These are phyloP conservation scores for Aspergillus campestris DNA, from an alignment of 495 filamentous ascomycete genomes.

Conservation along the genomic window DNA sequence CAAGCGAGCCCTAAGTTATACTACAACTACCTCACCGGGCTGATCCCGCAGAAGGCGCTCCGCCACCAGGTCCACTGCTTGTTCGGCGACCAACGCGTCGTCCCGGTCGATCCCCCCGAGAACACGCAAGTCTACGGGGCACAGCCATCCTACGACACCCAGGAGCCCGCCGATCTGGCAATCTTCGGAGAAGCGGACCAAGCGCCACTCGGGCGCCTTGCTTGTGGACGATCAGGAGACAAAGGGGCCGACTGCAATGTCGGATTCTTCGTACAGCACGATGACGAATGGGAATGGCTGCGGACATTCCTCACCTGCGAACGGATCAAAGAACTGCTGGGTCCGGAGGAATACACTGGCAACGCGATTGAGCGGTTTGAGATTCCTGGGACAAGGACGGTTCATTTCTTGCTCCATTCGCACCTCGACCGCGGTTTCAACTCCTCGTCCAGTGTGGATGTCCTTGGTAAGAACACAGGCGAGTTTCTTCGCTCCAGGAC, in stretches of 20 bases:
- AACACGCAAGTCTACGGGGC: slow-evolving; percentile 8
- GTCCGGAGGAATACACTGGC: slow-evolving; percentile 19
- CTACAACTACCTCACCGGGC: slow-evolving; percentile 11
- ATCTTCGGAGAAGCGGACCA: slow-evolving; percentile 17
- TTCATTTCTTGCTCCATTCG: slow-evolving; percentile 38
- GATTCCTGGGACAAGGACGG: slow-evolving; percentile 10
- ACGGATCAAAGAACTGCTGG: slow-evolving; percentile 22
- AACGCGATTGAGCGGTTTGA: slow-evolving; percentile 32
- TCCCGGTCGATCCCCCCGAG: slow-evolving; percentile 4
- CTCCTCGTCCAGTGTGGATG: slow-evolving; percentile 26
- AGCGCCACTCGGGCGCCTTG: slow-evolving; percentile 22
- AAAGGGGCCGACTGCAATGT: slow-evolving; percentile 31
- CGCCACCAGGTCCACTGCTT: neutral
- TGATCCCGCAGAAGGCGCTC: slow-evolving; percentile 8
- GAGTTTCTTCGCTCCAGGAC: slow-evolving; percentile 30
- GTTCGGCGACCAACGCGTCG: slow-evolving; percentile 1
- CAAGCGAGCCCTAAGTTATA: slow-evolving; percentile 8
- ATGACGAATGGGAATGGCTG: slow-evolving; percentile 33
- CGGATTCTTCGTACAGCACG: slow-evolving; percentile 28
- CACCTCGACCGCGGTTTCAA: slow-evolving; percentile 34
- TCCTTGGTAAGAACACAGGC: slow-evolving; percentile 36
- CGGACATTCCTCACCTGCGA: slow-evolving; percentile 23
- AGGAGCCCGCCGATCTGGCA: slow-evolving; percentile 4
- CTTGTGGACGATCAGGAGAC: slow-evolving; percentile 32
- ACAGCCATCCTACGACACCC: slow-evolving; percentile 17